Conservation (phyloP, 2,329 filamentous ascomycete genomes). For the Trichoderma koningiopsis region DNA sequence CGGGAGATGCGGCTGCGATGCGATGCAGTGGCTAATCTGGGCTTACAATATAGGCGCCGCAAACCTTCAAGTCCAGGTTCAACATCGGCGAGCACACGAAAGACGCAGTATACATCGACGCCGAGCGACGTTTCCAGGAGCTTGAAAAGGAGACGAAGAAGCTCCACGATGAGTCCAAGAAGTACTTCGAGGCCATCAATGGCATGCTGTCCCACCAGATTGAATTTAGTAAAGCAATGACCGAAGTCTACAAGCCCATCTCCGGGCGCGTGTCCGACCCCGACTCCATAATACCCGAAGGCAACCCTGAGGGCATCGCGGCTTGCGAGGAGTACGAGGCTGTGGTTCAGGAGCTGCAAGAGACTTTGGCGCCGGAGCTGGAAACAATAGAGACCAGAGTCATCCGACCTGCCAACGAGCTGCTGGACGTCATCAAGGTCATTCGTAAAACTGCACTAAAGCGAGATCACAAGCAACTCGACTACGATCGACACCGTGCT, state of each 20-base stretch:
- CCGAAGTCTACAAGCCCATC: conserved; percentile 97
- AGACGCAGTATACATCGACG: conserved; percentile 91
- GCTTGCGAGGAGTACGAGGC: conserved; percentile 96
- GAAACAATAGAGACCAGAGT: conserved; percentile 96
- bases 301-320: conserved; percentile 88
- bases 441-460: conserved; percentile 87
- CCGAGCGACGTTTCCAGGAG: conserved; percentile 90
- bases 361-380: conserved; percentile 84
- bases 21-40: conserved; percentile 4
- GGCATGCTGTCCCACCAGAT: conserved; percentile 98
- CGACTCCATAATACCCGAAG: conserved; percentile 75
- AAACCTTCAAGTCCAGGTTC: conserved; percentile 88
- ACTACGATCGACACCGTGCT: conserved; percentile 85
- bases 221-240: conserved; percentile 94
- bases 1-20: not conserved
- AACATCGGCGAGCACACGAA: conserved; percentile 96
- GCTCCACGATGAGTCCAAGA: conserved; percentile 93
- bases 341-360: conserved; percentile 87
- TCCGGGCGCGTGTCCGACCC: conserved; percentile 95
- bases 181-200: conserved; percentile 97
- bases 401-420: conserved; percentile 88
- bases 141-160: conserved; percentile 95
- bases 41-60: conserved; percentile 65
- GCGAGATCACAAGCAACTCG: conserved; percentile 95
- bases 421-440: conserved; percentile 91